phyloP scores from a whole-genome alignment of 1,284 basidiomycete species.

The Marasmius oreades region DNA sequence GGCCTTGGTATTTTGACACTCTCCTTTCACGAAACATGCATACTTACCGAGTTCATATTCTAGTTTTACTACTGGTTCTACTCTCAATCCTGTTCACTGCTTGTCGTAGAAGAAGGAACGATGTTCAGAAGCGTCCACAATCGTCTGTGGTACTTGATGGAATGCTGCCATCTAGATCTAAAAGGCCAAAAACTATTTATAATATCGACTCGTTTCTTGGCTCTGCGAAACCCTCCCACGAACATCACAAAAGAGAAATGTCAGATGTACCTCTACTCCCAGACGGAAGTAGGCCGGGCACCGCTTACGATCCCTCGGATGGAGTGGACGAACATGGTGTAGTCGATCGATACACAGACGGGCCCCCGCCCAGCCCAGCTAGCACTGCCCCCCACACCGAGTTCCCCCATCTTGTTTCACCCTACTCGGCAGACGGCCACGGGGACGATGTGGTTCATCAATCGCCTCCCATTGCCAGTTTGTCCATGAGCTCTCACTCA shows the following conservation, averaged over 20 bases:
- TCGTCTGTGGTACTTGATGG: slow-evolving; percentile 17
- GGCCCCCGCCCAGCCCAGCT: not conserved
- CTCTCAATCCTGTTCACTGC: slow-evolving; percentile 19
- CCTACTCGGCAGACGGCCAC: slow-evolving; percentile 13
- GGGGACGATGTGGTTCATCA: slow-evolving; percentile 1
- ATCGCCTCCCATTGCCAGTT: not conserved
- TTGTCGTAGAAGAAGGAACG: slow-evolving; percentile 18
- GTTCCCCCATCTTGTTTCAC: slow-evolving; percentile 8
- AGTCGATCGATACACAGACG: not conserved
- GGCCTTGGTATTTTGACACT: not conserved
- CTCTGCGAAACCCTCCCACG: not conserved
- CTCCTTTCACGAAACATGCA: not conserved
- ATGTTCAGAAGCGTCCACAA: slow-evolving; percentile 18
- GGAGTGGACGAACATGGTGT: slow-evolving; percentile 4
- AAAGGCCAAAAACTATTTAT: not conserved
- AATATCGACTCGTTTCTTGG: not conserved
- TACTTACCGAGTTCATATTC: not conserved
- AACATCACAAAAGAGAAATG: not conserved
- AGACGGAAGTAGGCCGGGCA: not conserved
- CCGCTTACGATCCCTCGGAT: not conserved
- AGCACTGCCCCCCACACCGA: not conserved
- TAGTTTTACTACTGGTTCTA: slow-evolving; percentile 1
- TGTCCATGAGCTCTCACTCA: not conserved
- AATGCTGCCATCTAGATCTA: slow-evolving; percentile 11
- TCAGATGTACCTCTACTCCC: not conserved